Evolutionary conservation across 2,329 filamentous ascomycete genomes (phyloP), one percentile per base, ranked within the genome.

Genomic region (Dothideomycetidae sp.): DNA sequence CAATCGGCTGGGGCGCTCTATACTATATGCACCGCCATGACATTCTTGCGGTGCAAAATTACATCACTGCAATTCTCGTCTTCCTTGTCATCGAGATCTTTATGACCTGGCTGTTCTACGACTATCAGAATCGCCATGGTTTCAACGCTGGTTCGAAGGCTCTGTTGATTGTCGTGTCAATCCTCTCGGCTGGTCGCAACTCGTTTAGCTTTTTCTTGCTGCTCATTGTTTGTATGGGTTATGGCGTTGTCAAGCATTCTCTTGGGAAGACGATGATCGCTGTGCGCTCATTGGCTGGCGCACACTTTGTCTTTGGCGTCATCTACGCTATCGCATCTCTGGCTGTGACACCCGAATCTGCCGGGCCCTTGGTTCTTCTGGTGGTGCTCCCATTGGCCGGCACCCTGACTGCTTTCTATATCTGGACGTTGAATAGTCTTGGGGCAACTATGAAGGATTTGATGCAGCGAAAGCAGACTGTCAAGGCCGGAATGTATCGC

Each of bases 41-140:
- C 58, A 96, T 98, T 44, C 64, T 98, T 53, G 80, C 92, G 11
- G 90, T 98, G 2, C 90, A 98, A 60, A 98, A 98, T 57, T 98
- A 98, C 59, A 96, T 98, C 50, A 98, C 90, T 0, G 88, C 90
- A 7, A 98, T 96, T 43, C 67, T 98, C 34, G 75, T 90, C 36
- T 98, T 98, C 62, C 65, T 98, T 30, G 83, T 96, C 11, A 62
- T 96, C 11, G 90, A 98, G 58, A 93, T 96, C 77, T 67, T 96
- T 53, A 86, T 96, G 73, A 98, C 90, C 2, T 98, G 90, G 90
- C 85, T 84, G 30, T 98, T 93, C 64, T 98, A 96, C 58, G 90
- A 98, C 61, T 96, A 82, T 56, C 75, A 93, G 54, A 98, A 98
- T 58, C 73, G 80, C 28, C 75, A 93, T 53, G 90, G 90, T 29